These are phyloP conservation scores for Rhodofomes roseus DNA, from an alignment of 1,284 basidiomycete genomes.

Conservation along the genomic window DNA sequence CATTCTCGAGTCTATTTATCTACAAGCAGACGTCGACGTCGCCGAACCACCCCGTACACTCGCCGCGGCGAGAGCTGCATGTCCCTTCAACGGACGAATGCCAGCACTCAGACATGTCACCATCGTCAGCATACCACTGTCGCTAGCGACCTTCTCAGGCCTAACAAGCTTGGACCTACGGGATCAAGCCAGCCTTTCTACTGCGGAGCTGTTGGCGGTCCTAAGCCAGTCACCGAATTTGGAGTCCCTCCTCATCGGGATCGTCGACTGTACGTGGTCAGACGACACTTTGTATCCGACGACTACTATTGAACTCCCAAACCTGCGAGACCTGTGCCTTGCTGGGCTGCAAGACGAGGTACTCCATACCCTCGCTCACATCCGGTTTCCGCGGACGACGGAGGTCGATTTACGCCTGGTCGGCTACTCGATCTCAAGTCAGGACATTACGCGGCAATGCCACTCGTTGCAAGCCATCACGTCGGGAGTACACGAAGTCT, in stretches of 20 bases:
- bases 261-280: not conserved
- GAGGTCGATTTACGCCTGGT: not conserved
- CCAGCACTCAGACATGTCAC: not conserved
- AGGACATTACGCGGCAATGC: not conserved
- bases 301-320: not conserved
- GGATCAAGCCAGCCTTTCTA: not conserved
- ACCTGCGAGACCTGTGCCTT: not conserved
- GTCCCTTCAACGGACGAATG: not conserved
- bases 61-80: not conserved
- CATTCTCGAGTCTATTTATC: not conserved
- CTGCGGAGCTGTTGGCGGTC: not conserved
- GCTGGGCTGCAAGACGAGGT: not conserved
- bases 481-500: not conserved
- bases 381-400: not conserved
- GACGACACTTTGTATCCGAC: not conserved
- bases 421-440: not conserved
- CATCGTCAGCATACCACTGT: not conserved
- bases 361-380: not conserved
- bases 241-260: not conserved
- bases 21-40: not conserved
- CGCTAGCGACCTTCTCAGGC: not conserved
- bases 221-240: not conserved
- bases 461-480: not conserved
- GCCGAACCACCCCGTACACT: not conserved
- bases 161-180: not conserved